A percentile compares a stretch with the other conserved stretches of the same genome.
These are phyloP conservation scores for Inosperma sp. DNA, from an alignment of 768 basidiomycete genomes.

Conservation along the genomic window DNA sequence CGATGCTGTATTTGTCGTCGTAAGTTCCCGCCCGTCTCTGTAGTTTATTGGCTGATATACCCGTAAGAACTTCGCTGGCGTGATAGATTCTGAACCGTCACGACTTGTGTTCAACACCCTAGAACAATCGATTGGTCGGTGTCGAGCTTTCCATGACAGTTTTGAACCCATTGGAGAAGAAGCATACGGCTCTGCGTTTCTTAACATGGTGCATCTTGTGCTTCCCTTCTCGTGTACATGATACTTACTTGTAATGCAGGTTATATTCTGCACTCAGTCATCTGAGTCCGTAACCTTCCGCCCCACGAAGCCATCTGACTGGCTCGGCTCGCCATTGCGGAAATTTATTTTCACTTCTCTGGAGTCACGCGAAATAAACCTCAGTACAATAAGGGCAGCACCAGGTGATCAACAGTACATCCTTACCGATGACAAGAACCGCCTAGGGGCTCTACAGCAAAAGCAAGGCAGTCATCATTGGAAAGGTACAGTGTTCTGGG, in stretches of 20 bases:
- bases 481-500: slow-evolving; percentile 46
- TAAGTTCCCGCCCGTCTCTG: slow-evolving; percentile 25
- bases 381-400: slow-evolving; percentile 36
- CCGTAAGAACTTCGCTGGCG: slow-evolving; percentile 79
- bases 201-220: slow-evolving; percentile 66
- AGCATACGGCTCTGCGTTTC: slow-evolving; percentile 46
- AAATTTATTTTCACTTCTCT: slow-evolving; percentile 53
- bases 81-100: slow-evolving; percentile 54
- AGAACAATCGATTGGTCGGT: slow-evolving; percentile 63
- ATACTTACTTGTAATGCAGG: slow-evolving; percentile 38
- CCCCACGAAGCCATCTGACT: slow-evolving; percentile 49
- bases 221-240: background rate
- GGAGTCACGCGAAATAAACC: slow-evolving; percentile 48
- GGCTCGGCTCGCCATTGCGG: slow-evolving; percentile 64
- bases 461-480: slow-evolving; percentile 68
- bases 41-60: background rate
- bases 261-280: slow-evolving; percentile 75
- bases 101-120: slow-evolving; percentile 69
- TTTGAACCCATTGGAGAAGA: slow-evolving; percentile 43
- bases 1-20: slow-evolving; percentile 78
- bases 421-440: slow-evolving; percentile 59
- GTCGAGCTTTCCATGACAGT: slow-evolving; percentile 79
- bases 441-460: slow-evolving; percentile 61
- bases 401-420: slow-evolving; percentile 45
- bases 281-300: slow-evolving; percentile 55